phyloP scores from a whole-genome alignment of 805 yeast genomes.

The Lachancea sp. region DNA sequence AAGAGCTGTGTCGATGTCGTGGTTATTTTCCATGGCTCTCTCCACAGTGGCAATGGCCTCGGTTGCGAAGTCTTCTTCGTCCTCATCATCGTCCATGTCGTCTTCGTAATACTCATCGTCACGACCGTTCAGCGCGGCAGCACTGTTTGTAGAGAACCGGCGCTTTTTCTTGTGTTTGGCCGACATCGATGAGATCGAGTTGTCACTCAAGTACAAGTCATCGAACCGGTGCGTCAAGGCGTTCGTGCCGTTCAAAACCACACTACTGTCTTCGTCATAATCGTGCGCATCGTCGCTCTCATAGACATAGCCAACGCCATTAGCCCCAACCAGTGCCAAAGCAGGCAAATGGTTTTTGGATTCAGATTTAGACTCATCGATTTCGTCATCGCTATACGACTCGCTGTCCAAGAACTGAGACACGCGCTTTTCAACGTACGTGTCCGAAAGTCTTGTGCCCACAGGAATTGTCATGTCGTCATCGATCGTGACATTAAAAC shows the following conservation, averaged over 20 bases:
- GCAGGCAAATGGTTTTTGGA: constrained; percentile 18
- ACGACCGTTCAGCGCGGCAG: constrained; percentile 41
- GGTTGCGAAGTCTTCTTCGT: constrained; percentile 69
- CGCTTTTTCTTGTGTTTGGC: constrained; percentile 41
- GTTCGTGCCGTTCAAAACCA: constrained; percentile 25
- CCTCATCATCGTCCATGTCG: constrained; percentile 37
- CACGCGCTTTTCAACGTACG: constrained; percentile 35
- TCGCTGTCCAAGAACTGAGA: constrained; percentile 19
- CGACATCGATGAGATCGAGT: constrained; percentile 48
- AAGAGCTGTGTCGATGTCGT: constrained; percentile 87
- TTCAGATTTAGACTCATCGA: constrained; percentile 21
- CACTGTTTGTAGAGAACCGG: constrained; percentile 33
- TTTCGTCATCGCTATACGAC: constrained; percentile 25
- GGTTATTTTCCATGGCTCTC: constrained; percentile 87
- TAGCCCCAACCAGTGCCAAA: constrained; percentile 32
- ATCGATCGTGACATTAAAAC: constrained; percentile 65
- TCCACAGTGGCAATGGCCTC: constrained; percentile 94
- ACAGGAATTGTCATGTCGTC: constrained; percentile 42
- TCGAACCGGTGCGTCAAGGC: constrained; percentile 41
- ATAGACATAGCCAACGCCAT: constrained; percentile 34
- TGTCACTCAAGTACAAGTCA: constrained; percentile 49
- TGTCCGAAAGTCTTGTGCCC: constrained; percentile 47
- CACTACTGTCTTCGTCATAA: constrained; percentile 20
- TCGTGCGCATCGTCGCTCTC: constrained; percentile 33
- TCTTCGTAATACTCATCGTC: constrained; percentile 33